Evolutionary conservation across 1,284 basidiomycete genomes (phyloP).

Genomic region (Moniliophthora roreri): DNA sequence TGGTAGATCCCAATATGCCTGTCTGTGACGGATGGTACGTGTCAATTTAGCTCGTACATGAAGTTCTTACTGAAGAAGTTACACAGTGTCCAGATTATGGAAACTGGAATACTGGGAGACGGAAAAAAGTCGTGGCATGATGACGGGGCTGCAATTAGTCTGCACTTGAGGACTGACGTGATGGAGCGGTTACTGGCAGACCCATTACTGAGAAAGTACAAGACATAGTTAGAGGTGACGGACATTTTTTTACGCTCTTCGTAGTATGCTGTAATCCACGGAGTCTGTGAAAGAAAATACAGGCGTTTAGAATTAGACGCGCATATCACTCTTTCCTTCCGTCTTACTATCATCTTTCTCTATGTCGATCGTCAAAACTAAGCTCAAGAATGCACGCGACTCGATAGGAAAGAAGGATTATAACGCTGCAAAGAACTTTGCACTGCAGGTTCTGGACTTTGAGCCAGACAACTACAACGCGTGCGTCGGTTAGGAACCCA

Average conservation of each 20-base stretch:
- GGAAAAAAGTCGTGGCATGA: constrained; percentile 23
- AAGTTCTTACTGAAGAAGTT: background rate
- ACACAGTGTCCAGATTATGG: constrained; percentile 35
- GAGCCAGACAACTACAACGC: constrained; percentile 81
- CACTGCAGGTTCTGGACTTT: constrained; percentile 64
- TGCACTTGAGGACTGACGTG: constrained; percentile 28
- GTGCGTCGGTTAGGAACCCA: constrained; percentile 44
- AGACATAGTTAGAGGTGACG: too few species aligned
- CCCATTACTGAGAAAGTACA: constrained; percentile 23
- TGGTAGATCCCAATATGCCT: constrained; percentile 36
- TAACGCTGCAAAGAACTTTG: constrained; percentile 64
- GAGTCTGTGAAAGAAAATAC: too few species aligned
- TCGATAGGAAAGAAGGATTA: constrained; percentile 78
- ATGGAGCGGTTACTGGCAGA: constrained; percentile 29
- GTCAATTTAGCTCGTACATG: background rate
- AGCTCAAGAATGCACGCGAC: constrained; percentile 82
- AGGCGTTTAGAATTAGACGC: too few species aligned
- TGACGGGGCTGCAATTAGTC: constrained; percentile 25
- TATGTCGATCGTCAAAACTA: constrained; percentile 56
- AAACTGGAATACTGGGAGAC: constrained; percentile 17
- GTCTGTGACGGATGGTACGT: constrained; percentile 32
- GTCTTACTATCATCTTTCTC: background rate
- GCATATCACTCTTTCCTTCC: too few species aligned
- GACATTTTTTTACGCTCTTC: too few species aligned
- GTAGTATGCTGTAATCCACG: too few species aligned